Evolutionary conservation across 495 filamentous ascomycete species (phyloP).

Genomic region (Aspergillus kassunensis): DNA sequence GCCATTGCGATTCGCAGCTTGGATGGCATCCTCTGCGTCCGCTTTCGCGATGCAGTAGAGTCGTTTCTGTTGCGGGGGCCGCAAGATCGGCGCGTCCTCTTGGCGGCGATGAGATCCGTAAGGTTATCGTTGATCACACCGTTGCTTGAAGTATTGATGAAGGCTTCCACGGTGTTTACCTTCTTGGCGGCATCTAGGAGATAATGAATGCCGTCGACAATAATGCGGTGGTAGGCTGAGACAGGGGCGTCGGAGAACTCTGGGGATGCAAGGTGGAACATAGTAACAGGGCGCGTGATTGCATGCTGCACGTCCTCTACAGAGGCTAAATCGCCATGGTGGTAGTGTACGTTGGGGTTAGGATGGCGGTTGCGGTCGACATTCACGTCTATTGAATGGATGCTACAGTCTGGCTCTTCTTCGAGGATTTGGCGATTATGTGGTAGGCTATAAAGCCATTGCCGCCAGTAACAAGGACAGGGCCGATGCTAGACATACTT

Average conservation of each 20-base stretch:
- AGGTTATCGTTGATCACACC: slow-evolving; percentile 14
- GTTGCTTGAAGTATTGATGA: slow-evolving; percentile 9
- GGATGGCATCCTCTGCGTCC: slow-evolving; percentile 8
- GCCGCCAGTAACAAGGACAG: slow-evolving; percentile 10
- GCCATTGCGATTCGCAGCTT: slow-evolving; percentile 10
- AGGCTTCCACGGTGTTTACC: neutral
- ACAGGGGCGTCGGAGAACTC: slow-evolving; percentile 10
- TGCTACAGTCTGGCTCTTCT: slow-evolving; percentile 1
- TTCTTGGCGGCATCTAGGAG: neutral
- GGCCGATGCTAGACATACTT: neutral
- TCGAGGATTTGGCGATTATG: slow-evolving; percentile 12
- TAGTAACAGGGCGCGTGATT: neutral
- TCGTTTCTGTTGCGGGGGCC: slow-evolving; percentile 6
- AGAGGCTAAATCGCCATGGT: neutral
- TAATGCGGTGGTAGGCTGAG: slow-evolving; percentile 2
- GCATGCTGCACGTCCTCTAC: slow-evolving; percentile 6
- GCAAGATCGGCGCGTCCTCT: slow-evolving; percentile 8
- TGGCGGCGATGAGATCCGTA: slow-evolving; percentile 4
- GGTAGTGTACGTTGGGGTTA: slow-evolving; percentile 4
- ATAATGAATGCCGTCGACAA: slow-evolving; percentile 2
- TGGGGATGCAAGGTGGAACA: slow-evolving; percentile 13
- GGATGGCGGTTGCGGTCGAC: slow-evolving; percentile 1
- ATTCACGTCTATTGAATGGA: slow-evolving; percentile 8
- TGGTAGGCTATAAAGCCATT: slow-evolving; percentile 15
- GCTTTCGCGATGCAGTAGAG: slow-evolving; percentile 13